Base-by-base conservation (phyloP, 257 asterid genomes). In the Solanum sitiens region DNA sequence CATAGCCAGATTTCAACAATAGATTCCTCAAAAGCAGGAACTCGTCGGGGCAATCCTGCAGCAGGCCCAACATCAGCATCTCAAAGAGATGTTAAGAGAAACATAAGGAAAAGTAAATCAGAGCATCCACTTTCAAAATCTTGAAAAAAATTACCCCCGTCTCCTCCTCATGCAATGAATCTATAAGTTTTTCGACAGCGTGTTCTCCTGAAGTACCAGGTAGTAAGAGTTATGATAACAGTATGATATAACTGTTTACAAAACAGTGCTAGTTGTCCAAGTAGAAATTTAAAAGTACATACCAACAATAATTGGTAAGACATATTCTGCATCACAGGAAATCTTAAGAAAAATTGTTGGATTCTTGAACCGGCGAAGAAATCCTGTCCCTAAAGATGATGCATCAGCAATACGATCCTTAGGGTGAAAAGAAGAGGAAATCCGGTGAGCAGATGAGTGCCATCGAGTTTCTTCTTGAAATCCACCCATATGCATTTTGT, bases 331-430 rank as follows among this genome's bases (percentile, higher is more conserved):
- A 53, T 90, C 92, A 84, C 93, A 91, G 30, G 92, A 90, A 77
- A 91, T 87, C 74, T 91, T 89, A 30, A 91, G 92, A 87, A 91
- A 91, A 76, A 91, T 91, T 82, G 93, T 87, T 20, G 92, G 92
- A 83, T 61, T 84, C 88, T 86, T 84, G 87, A 89, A 91, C 13
- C 86, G 89, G 45, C 84, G 91, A 86, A 89, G 91, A 84, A 91
- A 90, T 39, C 90, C 90, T 33, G 88, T 65, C 45, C 91, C 92
- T 72, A 91, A 50, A 73, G 90, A 84, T 72, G 86, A 86, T 35
- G 86, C 87, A 71, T 86, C 86, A 83, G 87, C 68, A n/a, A 89
- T 84, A 53, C 86, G 91, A 72, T 86, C 91, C 86, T 61, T 88
- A 70, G 90, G 40, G 47, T 84, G 89, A 37, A 65, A 44, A 32